Evolutionary conservation across 345 rosid species (phyloP), one percentile per base, ranked within the genome.

Genomic region (Ricinus communis): DNA sequence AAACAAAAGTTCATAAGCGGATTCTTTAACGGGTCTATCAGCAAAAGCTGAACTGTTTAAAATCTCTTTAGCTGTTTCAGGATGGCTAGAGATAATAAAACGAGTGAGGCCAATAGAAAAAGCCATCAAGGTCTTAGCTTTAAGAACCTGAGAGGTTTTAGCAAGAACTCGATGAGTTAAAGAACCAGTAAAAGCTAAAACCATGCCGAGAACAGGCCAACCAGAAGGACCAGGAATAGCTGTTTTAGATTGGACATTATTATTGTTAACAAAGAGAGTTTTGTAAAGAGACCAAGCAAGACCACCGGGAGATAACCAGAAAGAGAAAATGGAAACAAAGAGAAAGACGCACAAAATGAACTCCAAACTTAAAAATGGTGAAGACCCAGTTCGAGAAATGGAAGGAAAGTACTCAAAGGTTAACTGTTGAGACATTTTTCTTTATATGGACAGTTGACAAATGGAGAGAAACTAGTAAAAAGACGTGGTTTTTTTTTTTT

Each of bases 21-120:
- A 93, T 65, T 93, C 93, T 78, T 93, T 93, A 15, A 91, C 78
- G 1, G 98, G 97, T 30, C 98, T 83, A 77, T 93, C 91, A 0
- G 89, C 92, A 24, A 93, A 93, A 53, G 93, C 91, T 1, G 93
- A 83, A 76, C 88, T 93, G 81, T 69, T 82, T 21, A 93, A 47
- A 66, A 93, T 83, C 81, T 91, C 98, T 55, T 79, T 93, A 9
- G 92, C 97, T 3, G 87, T 82, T 31, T 91, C 90, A 10, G 96
- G 87, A 41, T 91, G 74, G 62, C 97, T 89, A 1, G 90, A 84
- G 67, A 93, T 84, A 16, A 93, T 51, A 5, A 89, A 88, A 25
- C 95, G 88, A 5, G 88, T 88, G 72, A 88, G 78, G 41, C 98
- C 97, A 24, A 90, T 80, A 1, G 98, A 90, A 66, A 90, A 88